These are phyloP conservation scores for Penicillium sp. DNA, from an alignment of 2,329 filamentous ascomycete species.

Conservation along the genomic window DNA sequence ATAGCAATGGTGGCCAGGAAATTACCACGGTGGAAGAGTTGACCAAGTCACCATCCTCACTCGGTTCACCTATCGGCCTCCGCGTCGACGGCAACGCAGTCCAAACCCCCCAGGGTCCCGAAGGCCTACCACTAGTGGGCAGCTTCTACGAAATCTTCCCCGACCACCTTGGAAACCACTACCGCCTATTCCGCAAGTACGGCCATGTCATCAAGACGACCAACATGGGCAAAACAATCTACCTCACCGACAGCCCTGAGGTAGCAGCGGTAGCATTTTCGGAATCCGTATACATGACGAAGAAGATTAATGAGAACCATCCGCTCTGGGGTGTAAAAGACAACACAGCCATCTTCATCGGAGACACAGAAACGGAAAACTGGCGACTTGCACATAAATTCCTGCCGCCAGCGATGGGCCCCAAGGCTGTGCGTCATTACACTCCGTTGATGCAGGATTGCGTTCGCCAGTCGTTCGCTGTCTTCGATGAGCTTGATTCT, in stretches of 20 bases:
- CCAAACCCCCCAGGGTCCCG: conserved; percentile 12
- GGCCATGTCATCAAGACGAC: conserved; percentile 55
- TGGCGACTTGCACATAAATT: conserved; percentile 59
- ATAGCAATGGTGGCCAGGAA: conserved; percentile 9
- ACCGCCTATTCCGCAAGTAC: conserved; percentile 55
- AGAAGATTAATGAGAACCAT: conserved; percentile 45
- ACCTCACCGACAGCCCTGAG: conserved; percentile 54
- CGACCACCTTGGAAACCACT: conserved; percentile 59
- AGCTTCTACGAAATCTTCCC: conserved; percentile 58
- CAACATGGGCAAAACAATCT: conserved; percentile 53
- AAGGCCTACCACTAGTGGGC: conserved; percentile 45
- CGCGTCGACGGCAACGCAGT: conserved; percentile 14
- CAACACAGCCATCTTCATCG: conserved; percentile 32
- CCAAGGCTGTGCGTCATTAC: conserved; percentile 40
- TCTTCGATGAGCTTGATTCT: conserved; percentile 52
- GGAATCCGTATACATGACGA: conserved; percentile 56
- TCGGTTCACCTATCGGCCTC: conserved; percentile 11
- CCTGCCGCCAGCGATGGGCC: conserved; percentile 20
- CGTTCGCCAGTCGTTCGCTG: conserved; percentile 52
- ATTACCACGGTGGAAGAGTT: conserved; percentile 4
- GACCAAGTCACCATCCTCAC: background rate
- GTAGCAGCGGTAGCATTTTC: conserved; percentile 49
- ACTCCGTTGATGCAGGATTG: conserved; percentile 59
- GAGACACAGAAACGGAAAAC: conserved; percentile 31
- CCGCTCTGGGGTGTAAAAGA: conserved; percentile 31